phyloP scores from a whole-genome alignment of 768 basidiomycete genomes.

The Russula foetens region DNA sequence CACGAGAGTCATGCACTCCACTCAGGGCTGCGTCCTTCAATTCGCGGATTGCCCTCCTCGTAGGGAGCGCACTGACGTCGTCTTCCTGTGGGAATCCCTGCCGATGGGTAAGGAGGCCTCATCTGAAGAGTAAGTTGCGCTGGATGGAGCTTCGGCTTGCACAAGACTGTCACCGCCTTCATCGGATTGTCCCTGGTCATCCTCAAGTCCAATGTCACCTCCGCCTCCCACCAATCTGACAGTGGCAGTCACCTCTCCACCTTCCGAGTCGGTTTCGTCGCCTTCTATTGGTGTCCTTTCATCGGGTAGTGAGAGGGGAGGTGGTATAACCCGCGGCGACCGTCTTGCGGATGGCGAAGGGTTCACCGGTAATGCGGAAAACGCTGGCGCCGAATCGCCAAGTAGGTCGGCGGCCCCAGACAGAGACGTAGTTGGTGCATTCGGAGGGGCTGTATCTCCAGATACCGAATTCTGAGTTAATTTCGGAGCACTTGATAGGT shows the following conservation, averaged over 20 bases:
- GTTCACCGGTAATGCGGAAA: conserved; percentile 26
- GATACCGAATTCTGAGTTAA: conserved; percentile 10
- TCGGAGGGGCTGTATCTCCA: conserved; percentile 13
- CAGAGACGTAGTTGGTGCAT: conserved; percentile 3
- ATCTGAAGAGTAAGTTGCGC: neutral
- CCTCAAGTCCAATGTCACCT: neutral
- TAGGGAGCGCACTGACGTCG: conserved; percentile 31
- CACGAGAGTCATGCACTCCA: conserved; percentile 3
- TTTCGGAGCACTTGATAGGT: neutral
- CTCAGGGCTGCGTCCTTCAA: conserved; percentile 32
- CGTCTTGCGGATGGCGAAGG: conserved; percentile 28
- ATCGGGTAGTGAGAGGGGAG: neutral
- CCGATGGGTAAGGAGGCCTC: neutral
- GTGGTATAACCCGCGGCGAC: neutral
- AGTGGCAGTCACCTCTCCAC: neutral
- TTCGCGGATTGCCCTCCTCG: conserved; percentile 47
- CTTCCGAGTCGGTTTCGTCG: neutral
- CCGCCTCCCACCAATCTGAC: conserved; percentile 4
- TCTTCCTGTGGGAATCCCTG: neutral
- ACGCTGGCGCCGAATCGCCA: conserved; percentile 33
- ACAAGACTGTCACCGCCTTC: neutral
- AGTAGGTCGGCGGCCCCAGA: conserved; percentile 44
- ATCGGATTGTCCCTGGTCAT: neutral
- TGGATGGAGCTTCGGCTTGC: neutral
- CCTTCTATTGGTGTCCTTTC: neutral